Base-by-base conservation (phyloP, 2,329 filamentous ascomycete genomes). In the Talaromyces pinophilus region DNA sequence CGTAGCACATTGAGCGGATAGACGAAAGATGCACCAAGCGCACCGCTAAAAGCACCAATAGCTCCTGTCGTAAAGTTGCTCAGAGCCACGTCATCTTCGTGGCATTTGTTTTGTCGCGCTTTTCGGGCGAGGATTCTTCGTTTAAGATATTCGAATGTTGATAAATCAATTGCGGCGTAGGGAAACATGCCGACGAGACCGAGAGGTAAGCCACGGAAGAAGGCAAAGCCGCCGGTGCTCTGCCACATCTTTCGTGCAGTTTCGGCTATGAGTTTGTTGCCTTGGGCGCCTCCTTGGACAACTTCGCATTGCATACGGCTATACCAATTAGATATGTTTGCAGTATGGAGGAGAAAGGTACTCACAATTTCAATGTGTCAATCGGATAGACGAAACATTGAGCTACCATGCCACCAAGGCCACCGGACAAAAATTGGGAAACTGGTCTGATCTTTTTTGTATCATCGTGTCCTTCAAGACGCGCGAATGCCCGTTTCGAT, bases 301-400 rank as follows among this genome's bases (percentile, higher is more conserved):
- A 92, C 96, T 76, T 97, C 92, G 74, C 94, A 98, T 82, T 99
- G 95, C 83, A 99, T 92, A 69, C 91, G 90, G 74, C 85, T 87
- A 33, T 48, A 28, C 72, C 69, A 68, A 62, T 54, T 33, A 54
- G 48, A 44, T 52, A 19, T 13, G 22, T 38, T 7, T 3, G n/a
- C 15, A 17, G 17, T n/a, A 15, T 30, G 2, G 11, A 17, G n/a
- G 25, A 1, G 7, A 7, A 19, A 22, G n/a, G 17, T 52, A 60
- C 84, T 80, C 76, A 87, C 85, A 88, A 87, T 77, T 83, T 86
- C 40, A 86, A 72, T 1, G 84, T 86, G 77, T 97, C 93, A 48
- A 97, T 86, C 11, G 93, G 93, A 72, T 99, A 99, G n/a, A 98
- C 92, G 70, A 90, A 93, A 71, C 96, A 92, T 87, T 99, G 95